Base-by-base conservation (phyloP, 148 eudicot species). In the Dianthus caryophyllus region DNA sequence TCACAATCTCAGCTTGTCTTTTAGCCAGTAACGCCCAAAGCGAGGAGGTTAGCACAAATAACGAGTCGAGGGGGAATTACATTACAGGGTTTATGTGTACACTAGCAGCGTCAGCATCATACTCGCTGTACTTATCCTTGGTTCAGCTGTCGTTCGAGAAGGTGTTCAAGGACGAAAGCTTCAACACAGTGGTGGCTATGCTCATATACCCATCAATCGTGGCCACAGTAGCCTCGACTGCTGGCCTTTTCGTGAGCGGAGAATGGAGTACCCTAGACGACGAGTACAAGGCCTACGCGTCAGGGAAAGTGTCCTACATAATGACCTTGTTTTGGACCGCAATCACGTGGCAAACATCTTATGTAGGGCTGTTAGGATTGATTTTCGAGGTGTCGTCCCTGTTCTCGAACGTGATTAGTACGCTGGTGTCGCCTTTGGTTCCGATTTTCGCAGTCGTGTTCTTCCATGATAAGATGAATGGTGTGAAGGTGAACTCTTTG, bases 401-500 rank as follows among this genome's bases (percentile, higher is more conserved):
- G 5, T 82, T 79, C 27, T 75, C 81, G 11, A 84, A 84, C 63
- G 81, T 79, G 41, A 81, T 84, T 30, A 73, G 82, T 46, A 82
- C 88, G 4, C 21, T 82, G 58, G 72, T 64, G 54, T 71, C 82
- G 80, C 85, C 88, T 4, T 29, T 78, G 30, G 74, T 82, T 64
- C 88, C 88, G 1, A 65, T 84, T 50, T 71, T 79, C 1, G 83
- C 83, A 2, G 83, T 84, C 1, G 51, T 84, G 5, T 68, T 81
- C 31, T 84, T 84, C 61, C 79, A 75, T 64, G 85, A 84, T 33
- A 77, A 74, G 71, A 79, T 84, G 83, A 76, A 79, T 70, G 81
- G 85, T 10, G 75, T 79, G 52, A 84, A 81, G 74, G 78, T 54
- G 22, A 75, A 79, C 10, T 67, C 85, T n/a, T 49, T 81, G 78